Evolutionary conservation across 805 yeast genomes (phyloP), one percentile per base, ranked within the genome.

Genomic region (Ogataea paradorogensis): DNA sequence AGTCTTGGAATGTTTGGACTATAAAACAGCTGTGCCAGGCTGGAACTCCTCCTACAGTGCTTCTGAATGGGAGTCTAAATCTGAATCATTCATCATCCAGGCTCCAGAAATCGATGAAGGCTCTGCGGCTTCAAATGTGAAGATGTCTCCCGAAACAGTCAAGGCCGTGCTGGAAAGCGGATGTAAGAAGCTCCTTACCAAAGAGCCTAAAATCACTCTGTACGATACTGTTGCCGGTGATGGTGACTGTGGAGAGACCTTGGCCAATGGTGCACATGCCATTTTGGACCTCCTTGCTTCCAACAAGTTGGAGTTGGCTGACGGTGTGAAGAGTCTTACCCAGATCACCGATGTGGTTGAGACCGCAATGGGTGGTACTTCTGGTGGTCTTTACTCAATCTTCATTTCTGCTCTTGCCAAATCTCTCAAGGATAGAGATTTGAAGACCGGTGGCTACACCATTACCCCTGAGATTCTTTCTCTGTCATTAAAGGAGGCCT

Each of bases 241-340:
- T 61, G 98, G 98, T 52, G 98, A 90, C 59, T 90, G 97, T 65
- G 98, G 98, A 28, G 93, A 87, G 53, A 90, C 97, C 1, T 66
- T 90, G 45, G 86, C 80, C 10, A 73, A 78, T 16, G 98, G 97
- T 27, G 93, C 89, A 21, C 72, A 80, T 40, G 89, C 85, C 1
- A 74, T 90, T 30, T 61, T 78, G 30, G 65, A 71, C 9, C 76
- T 78, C 15, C 63, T 87, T 33, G 65, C 69, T 8, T 36, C 55
- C 14, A 59, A 61, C 20, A 51, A 61, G 7, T 52, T 74, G 15
- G 62, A 61, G n/a, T 49, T 72, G 27, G 33, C 53, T 13, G 82
- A 76, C 47, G 80, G 76, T 4, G 79, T 75, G 13, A 69, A 78
- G 36, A 76, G 84, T 1, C 60, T 86, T 31, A 70, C 80, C n/a